Evolutionary conservation across 495 filamentous ascomycete species (phyloP).

Genomic region (Trichocladium uniseriatum): DNA sequence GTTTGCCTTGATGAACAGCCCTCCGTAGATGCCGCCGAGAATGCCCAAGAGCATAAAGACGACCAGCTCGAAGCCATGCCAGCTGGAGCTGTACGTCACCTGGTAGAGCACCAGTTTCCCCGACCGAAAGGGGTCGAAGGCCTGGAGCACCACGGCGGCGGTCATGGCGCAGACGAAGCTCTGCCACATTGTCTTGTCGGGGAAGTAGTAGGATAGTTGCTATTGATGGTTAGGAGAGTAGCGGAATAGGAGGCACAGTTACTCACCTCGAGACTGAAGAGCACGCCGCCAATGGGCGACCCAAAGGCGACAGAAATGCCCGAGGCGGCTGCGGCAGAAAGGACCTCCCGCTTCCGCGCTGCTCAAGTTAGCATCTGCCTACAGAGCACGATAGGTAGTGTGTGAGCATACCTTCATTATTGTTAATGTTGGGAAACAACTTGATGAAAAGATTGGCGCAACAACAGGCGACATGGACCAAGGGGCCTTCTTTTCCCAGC

Average conservation of each 20-base stretch:
- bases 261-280: slow-evolving; percentile 80
- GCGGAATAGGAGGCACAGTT: no score
- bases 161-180: slow-evolving; percentile 99
- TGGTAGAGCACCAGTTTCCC: slow-evolving; percentile 96
- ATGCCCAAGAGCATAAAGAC: slow-evolving; percentile 85
- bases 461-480: slow-evolving; percentile 97
- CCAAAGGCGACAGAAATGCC: slow-evolving; percentile 97
- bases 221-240: neutral
- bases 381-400: neutral
- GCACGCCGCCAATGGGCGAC: slow-evolving; percentile 85
- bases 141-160: slow-evolving; percentile 85
- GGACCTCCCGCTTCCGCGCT: slow-evolving; percentile 90
- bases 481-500: slow-evolving; percentile 95
- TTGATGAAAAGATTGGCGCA: slow-evolving; percentile 96
- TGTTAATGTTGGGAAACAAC: slow-evolving; percentile 68
- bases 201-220: slow-evolving; percentile 97
- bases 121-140: slow-evolving; percentile 87
- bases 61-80: slow-evolving; percentile 91
- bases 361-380: slow-evolving; percentile 11
- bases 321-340: slow-evolving; percentile 88
- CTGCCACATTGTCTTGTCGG: slow-evolving; percentile 99
- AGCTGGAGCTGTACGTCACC: slow-evolving; percentile 83
- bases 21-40: slow-evolving; percentile 84
- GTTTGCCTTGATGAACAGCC: slow-evolving; percentile 89
- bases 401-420: slow-evolving; percentile 65